Evolutionary conservation across 495 filamentous ascomycete genomes (phyloP).

Genomic region (Xylaria curta): DNA sequence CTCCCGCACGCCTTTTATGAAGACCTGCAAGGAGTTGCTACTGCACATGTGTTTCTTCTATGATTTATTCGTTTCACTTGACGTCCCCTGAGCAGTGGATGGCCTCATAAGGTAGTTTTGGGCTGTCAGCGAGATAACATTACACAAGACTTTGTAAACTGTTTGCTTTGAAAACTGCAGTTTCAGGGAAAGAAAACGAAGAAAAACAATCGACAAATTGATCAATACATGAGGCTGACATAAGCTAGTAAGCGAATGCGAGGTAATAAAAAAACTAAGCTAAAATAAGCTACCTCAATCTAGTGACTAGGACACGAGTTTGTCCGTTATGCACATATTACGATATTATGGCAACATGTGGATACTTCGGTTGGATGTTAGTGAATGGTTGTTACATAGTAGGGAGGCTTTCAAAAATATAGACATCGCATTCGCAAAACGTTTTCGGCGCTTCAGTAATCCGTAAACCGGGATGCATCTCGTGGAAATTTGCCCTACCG

Average conservation of each 20-base stretch:
- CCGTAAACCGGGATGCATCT: not conserved
- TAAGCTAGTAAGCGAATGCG: slow-evolving; percentile 24
- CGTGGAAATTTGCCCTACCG: not conserved
- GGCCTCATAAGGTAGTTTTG: not conserved
- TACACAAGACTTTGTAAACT: not conserved
- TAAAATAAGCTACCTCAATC: not conserved
- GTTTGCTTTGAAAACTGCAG: not conserved
- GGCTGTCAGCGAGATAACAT: not conserved
- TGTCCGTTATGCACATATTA: not conserved
- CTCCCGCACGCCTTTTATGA: not conserved
- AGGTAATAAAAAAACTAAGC: not conserved
- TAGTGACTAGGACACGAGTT: not conserved
- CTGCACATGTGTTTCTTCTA: not conserved
- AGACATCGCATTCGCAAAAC: slow-evolving; percentile 8
- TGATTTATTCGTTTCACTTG: not conserved
- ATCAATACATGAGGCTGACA: not conserved
- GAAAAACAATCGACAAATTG: not conserved
- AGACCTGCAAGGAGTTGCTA: not conserved
- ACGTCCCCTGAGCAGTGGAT: not conserved
- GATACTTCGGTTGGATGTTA: not conserved
- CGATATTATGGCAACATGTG: not conserved
- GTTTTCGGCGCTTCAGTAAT: not conserved
- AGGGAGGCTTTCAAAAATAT: not conserved
- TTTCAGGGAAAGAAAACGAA: too few relatives aligned
- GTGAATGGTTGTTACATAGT: not conserved